phyloP scores from a whole-genome alignment of 345 rosid genomes.

The Lenwebbia sp. region DNA sequence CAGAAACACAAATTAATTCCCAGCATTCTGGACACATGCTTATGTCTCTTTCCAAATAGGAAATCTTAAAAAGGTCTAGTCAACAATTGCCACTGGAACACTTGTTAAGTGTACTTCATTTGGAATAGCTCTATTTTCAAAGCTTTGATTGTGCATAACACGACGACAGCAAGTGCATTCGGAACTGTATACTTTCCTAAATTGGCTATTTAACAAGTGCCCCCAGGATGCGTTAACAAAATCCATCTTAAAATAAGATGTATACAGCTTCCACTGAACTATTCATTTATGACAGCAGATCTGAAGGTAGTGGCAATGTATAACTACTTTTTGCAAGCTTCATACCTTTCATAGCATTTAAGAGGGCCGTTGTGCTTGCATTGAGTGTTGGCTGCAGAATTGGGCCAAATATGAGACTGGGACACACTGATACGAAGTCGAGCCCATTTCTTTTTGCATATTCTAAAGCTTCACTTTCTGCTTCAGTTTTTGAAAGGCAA shows the following conservation, averaged over 20 bases:
- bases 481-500: conserved; percentile 55
- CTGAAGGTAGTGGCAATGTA: not conserved
- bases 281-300: not conserved
- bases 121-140: not conserved
- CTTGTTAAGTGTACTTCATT: not conserved
- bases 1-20: not conserved
- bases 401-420: conserved; percentile 47
- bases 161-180: not conserved
- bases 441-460: conserved; percentile 44
- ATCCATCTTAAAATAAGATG: not conserved
- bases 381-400: conserved; percentile 41
- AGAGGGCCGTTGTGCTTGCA: conserved; percentile 38
- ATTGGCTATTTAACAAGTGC: not conserved
- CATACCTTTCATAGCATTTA: conserved; percentile 54
- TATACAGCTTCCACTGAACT: not conserved
- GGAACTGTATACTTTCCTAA: not conserved
- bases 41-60: not conserved
- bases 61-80: not conserved
- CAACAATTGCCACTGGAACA: not conserved
- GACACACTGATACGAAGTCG: conserved; percentile 45
- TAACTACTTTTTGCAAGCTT: not conserved
- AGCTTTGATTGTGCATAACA: not conserved
- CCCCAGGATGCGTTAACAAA: not conserved
- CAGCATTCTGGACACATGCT: not conserved
- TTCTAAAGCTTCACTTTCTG: conserved; percentile 61